Percentiles rank a stretch among this genome's conserved stretches.
Evolutionary conservation across 1,139 yeast species (phyloP).

Genomic region (Hemisphaericaspora subhashii): DNA sequence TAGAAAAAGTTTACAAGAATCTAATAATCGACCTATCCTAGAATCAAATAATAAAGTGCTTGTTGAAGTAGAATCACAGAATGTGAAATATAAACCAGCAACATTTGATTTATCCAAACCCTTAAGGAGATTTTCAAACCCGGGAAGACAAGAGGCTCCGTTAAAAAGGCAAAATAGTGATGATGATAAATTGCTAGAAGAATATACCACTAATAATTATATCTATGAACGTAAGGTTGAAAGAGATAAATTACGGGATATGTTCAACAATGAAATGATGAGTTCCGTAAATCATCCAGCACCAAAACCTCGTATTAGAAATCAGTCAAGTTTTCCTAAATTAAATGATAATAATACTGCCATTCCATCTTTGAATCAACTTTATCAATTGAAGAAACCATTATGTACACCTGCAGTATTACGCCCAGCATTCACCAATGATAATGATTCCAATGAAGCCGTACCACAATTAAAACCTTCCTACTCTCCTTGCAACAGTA

Average conservation of each 20-base stretch:
- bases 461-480: not conserved
- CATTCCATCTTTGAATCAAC: conserved; percentile 19
- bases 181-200: conserved; percentile 13
- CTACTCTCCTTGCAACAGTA: not conserved
- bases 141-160: conserved; percentile 10
- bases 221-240: conserved; percentile 16
- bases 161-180: conserved; percentile 6
- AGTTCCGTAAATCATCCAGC: not conserved
- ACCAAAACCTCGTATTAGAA: conserved; percentile 13
- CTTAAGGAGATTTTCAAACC: conserved; percentile 29
- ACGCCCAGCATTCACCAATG: conserved; percentile 25
- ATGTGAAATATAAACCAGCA: conserved; percentile 38
- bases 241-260: conserved; percentile 4
- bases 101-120: conserved; percentile 41
- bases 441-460: conserved; percentile 2
- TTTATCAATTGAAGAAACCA: conserved; percentile 41
- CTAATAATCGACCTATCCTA: not conserved
- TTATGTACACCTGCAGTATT: conserved; percentile 45
- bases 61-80: not conserved
- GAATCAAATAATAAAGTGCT: conserved; percentile 1
- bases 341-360: conserved; percentile 10
- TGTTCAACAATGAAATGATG: conserved; percentile 15
- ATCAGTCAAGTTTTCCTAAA: conserved; percentile 14
- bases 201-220: conserved; percentile 22
- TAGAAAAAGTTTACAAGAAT: conserved; percentile 5